Evolutionary conservation across 305 asterid genomes (phyloP), one percentile per base, ranked within the genome.

Genomic region (Stenogyne calaminthoides): DNA sequence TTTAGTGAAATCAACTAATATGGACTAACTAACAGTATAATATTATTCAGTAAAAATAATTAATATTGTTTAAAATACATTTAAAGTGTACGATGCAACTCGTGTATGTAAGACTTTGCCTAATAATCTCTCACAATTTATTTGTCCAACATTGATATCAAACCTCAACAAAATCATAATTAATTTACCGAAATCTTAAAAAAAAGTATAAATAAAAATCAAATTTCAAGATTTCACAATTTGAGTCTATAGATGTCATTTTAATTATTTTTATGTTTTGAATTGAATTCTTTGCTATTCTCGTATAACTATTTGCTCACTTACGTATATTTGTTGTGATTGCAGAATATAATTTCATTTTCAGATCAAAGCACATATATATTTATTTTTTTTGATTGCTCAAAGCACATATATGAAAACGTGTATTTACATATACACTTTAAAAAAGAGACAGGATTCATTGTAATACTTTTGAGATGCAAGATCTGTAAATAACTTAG

Each of bases 381-480:
- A n/a, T n/a, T n/a, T n/a, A n/a, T n/a, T n/a, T n/a, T n/a, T n/a
- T n/a, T n/a, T n/a, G n/a, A n/a, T n/a, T n/a, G n/a, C n/a, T n/a
- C n/a, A n/a, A n/a, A n/a, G n/a, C n/a, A n/a, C n/a, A n/a, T n/a
- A 9, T 2, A 9, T 40, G 12, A 6, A n/a, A 12, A 5, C 18
- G 7, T 14, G 18, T 14, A 6, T 14, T 0, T 49, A 6, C 15
- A 2, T 9, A 8, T 19, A 7, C 12, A 9, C 19, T 18, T 22
- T 46, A 3, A 25, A 64, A 44, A 22, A 63, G 10, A 42, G 54
- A 64, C 3, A 39, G 69, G 11, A 39, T 32, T 32, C 68, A 70
- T 69, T 78, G 82, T 67, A 47, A 46, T 74, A 60, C 79, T 74
- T 74, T 78, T 69, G 72, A 67, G 78, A 63, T 68, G 77, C 79